Percentiles rank a stretch among this genome's conserved stretches.
Conservation (phyloP, 805 yeast species). For the Phaffomyces opuntiae region DNA sequence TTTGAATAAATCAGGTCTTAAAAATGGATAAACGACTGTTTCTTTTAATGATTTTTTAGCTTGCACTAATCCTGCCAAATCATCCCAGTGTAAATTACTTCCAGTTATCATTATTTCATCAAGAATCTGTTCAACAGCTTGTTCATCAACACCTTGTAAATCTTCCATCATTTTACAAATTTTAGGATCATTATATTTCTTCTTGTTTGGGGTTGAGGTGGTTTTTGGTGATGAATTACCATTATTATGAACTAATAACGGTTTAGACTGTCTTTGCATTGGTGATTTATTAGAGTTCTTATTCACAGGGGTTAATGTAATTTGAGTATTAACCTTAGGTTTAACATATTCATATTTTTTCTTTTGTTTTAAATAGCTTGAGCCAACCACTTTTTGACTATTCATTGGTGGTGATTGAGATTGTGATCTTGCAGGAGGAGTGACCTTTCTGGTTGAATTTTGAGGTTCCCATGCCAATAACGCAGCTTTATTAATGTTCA, state of each 20-base stretch:
- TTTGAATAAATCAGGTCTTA: conserved; percentile 85
- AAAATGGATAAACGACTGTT: conserved; percentile 91
- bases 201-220: not conserved
- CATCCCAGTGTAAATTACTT: conserved; percentile 91
- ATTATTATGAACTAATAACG: no score
- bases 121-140: conserved; percentile 75
- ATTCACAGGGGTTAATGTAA: conserved; percentile 16
- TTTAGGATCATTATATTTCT: conserved; percentile 16
- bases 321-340: conserved; percentile 22
- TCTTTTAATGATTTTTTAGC: conserved; percentile 89
- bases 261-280: not conserved
- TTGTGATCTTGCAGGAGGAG: conserved; percentile 4
- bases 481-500: conserved; percentile 22
- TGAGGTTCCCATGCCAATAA: conserved; percentile 21
- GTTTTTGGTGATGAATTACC: not conserved
- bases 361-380: conserved; percentile 1
- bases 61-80: conserved; percentile 84
- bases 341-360: conserved; percentile 20
- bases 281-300: not conserved
- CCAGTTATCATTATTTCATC: conserved; percentile 86
- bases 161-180: conserved; percentile 26
- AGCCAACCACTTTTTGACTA: not conserved
- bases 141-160: conserved; percentile 64
- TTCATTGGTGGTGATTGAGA: not conserved
- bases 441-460: conserved; percentile 6